A percentile compares a stretch with the other conserved stretches of the same genome.
Evolutionary conservation across 148 eudicot species (phyloP).

Genomic region (Fagopyrum homotropicum): DNA sequence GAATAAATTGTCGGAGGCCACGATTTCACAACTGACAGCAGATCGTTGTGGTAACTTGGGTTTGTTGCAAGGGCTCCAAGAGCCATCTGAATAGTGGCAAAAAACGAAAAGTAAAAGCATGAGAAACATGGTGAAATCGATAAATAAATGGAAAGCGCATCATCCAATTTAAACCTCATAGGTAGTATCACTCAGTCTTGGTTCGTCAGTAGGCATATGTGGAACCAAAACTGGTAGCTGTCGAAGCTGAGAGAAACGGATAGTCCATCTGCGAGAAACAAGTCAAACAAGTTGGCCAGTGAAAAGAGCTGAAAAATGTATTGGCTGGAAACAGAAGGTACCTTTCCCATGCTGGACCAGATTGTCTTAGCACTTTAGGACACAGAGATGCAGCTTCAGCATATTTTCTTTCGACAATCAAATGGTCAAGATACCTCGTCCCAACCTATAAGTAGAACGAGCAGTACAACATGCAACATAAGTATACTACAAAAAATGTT

Average conservation of each 20-base stretch:
- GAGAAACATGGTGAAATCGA: constrained; percentile 10
- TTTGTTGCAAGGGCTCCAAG: constrained; percentile 80
- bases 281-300: constrained; percentile 15
- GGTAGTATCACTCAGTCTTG: constrained; percentile 82
- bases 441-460: constrained; percentile 48
- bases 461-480: not conserved
- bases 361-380: constrained; percentile 88
- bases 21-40: constrained; percentile 68
- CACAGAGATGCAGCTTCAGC: constrained; percentile 92
- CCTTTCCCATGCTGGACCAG: constrained; percentile 99
- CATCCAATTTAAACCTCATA: constrained; percentile 61
- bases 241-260: constrained; percentile 93
- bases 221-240: constrained; percentile 85
- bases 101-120: constrained; percentile 14
- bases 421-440: constrained; percentile 84
- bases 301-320: constrained; percentile 7
- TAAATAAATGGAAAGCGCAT: constrained; percentile 13
- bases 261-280: constrained; percentile 70
- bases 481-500: not conserved
- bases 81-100: constrained; percentile 55
- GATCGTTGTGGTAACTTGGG: constrained; percentile 85
- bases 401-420: constrained; percentile 84
- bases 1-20: constrained; percentile 90
- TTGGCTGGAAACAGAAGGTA: constrained; percentile 14
- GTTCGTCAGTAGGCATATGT: constrained; percentile 82